A percentile compares a stretch with the other conserved stretches of the same genome.
Conservation (phyloP, 2,329 filamentous ascomycete species). For the Diaporthe sp. region DNA sequence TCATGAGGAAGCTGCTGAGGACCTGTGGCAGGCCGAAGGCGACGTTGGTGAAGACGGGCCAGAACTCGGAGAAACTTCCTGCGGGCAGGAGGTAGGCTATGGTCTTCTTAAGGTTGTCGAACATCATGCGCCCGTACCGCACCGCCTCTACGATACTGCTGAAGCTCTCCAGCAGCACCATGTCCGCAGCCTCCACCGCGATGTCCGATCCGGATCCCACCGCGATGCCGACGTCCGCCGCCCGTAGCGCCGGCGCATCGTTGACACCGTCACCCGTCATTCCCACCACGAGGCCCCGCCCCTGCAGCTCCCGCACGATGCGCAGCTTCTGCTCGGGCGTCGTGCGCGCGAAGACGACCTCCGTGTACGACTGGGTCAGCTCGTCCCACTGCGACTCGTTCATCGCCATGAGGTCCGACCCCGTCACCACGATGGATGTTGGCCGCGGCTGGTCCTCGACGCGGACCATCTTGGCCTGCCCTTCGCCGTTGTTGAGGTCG, state of each 20-base stretch:
- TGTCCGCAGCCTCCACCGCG: conserved; percentile 82
- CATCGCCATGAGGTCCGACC: conserved; percentile 72
- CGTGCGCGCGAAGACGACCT: conserved; percentile 81
- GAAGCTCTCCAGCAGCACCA: conserved; percentile 83
- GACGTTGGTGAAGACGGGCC: conserved; percentile 80
- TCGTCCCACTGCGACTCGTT: conserved; percentile 76
- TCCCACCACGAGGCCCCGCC: conserved; percentile 73
- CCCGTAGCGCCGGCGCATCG: conserved; percentile 82
- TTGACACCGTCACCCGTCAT: conserved; percentile 93
- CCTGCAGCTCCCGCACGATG: conserved; percentile 81
- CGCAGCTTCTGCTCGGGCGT: conserved; percentile 84
- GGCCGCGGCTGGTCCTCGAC: conserved; percentile 41
- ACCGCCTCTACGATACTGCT: conserved; percentile 78
- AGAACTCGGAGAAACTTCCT: conserved; percentile 79
- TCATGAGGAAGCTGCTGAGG: conserved; percentile 79
- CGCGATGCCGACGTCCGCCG: conserved; percentile 85
- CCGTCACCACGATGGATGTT: conserved; percentile 71
- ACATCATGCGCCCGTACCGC: conserved; percentile 79
- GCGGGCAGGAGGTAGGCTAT: conserved; percentile 80
- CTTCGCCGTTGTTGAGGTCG: conserved; percentile 35
- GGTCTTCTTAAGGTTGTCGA: conserved; percentile 82
- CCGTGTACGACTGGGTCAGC: conserved; percentile 70
- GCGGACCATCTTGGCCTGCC: conserved; percentile 38
- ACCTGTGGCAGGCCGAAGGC: conserved; percentile 79
- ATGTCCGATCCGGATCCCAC: conserved; percentile 86